Percentiles rank a stretch among this genome's conserved stretches.
Conservation (phyloP, 208 protist genomes). For the Porcisia deanei region DNA sequence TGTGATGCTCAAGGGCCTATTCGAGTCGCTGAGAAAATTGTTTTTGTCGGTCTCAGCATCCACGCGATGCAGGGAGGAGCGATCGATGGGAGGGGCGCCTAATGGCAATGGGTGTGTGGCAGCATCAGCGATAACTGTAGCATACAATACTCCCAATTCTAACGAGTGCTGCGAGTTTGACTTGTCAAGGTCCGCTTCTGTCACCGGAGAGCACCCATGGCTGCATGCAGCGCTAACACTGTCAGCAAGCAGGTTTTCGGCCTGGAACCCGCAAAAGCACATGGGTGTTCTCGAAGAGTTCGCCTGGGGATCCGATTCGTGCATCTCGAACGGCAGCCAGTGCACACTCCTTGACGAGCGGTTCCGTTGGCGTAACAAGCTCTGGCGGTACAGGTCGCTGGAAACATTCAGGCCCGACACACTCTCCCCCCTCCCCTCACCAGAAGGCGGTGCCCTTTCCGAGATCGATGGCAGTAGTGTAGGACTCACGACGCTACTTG, state of each 20-base stretch:
- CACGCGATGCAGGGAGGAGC: background rate
- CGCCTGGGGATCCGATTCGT: slow-evolving; percentile 10
- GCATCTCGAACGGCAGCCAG: slow-evolving; percentile 24
- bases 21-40: background rate
- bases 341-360: slow-evolving; percentile 2
- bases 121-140: background rate
- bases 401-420: no score
- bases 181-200: background rate
- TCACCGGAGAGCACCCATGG: background rate
- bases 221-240: background rate
- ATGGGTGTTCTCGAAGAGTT: background rate
- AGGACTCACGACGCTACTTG: background rate
- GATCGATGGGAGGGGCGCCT: background rate
- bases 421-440: background rate
- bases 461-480: no score
- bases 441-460: no score
- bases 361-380: slow-evolving; percentile 12
- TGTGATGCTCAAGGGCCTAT: slow-evolving; percentile 11
- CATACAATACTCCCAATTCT: background rate
- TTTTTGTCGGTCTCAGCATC: slow-evolving; percentile 2
- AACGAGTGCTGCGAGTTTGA: background rate
- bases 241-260: background rate
- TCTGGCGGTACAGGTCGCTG: background rate
- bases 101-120: slow-evolving; percentile 22
- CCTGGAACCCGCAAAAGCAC: slow-evolving; percentile 22